Base-by-base conservation (phyloP, 257 asterid species). In the Nicotiana knightiana region DNA sequence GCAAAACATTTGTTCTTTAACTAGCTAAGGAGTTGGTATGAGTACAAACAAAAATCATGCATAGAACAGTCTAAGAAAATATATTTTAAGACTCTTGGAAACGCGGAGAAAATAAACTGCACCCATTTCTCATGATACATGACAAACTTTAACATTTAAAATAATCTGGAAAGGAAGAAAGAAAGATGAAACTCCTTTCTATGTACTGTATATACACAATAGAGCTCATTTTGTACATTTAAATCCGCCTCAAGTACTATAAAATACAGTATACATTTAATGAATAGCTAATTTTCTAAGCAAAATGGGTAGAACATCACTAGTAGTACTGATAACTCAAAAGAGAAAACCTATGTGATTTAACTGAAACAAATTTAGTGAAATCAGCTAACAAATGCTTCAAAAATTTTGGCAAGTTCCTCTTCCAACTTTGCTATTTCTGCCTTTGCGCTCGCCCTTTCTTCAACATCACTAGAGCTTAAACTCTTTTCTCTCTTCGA, bases 401-500 rank as follows among this genome's bases (percentile, higher is more conserved):
- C 81, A 75, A 83, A 86, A 53, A 78, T 39, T 2, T 61, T 39
- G 17, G 76, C 87, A 53, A 93, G 85, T 82, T 53, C 46, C 24
- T 57, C 54, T 79, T 89, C 88, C 85, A 90, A 90, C 78, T 64
- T 71, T 24, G 76, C 76, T n/a, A 90, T 89, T 81, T 88, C 91
- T 11, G 55, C 24, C 59, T 28, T 33, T 16, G 82, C 83, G 5
- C 67, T 65, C 2, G 67, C 70, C 83, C 88, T 83, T 67, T 85
- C 95, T 16, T 55, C 79, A 0, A 77, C 84, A 58, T 80, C 85
- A 55, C 30, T 62, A 2, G 88, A 76, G 26, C 48, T 75, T 84
- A 91, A 82, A 35, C 85, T 64, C 77, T 70, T 53, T 54, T 32
- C 64, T 85, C 67, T 78, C 84, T 79, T 30, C 0, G 68, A 7